A percentile compares a stretch with the other conserved stretches of the same genome.
Conservation (phyloP, 2,329 filamentous ascomycete genomes). For the Zymoseptoria crescenta region DNA sequence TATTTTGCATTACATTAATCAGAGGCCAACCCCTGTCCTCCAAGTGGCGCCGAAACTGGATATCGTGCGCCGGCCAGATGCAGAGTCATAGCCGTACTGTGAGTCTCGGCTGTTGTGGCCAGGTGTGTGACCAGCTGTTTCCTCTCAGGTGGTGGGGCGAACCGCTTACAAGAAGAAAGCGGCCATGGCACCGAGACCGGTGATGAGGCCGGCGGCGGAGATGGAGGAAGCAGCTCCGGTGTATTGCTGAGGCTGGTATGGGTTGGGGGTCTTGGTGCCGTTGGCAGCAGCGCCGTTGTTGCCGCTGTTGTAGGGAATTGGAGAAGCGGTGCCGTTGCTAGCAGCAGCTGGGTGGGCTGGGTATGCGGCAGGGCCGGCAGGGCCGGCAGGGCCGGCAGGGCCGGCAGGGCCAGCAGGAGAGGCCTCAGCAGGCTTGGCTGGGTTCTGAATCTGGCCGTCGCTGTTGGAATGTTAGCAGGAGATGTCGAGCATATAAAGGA, state of each 20-base stretch:
- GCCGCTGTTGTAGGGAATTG: neutral
- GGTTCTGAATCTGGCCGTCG: neutral
- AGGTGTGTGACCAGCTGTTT: slow-evolving; percentile 9
- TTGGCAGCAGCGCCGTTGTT: neutral
- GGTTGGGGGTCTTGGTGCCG: slow-evolving; percentile 1
- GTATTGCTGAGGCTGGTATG: slow-evolving; percentile 8
- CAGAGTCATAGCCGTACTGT: slow-evolving; percentile 12
- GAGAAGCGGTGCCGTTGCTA: neutral
- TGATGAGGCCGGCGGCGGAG: slow-evolving; percentile 17
- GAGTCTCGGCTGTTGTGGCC: slow-evolving; percentile 3
- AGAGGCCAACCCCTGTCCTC: neutral
- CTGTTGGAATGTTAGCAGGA: neutral
- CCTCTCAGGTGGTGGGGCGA: slow-evolving; percentile 2
- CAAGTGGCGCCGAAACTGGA: neutral
- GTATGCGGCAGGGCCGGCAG: neutral
- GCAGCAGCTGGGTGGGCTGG: neutral
- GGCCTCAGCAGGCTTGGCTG: neutral
- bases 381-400: neutral
- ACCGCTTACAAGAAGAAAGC: slow-evolving; percentile 22
- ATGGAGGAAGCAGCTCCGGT: slow-evolving; percentile 14
- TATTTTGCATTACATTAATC: neutral
- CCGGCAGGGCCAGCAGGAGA: neutral
- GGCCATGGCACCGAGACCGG: slow-evolving; percentile 18
- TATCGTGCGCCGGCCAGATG: slow-evolving; percentile 11
- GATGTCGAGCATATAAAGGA: neutral